These are phyloP conservation scores for Poa pratensis DNA, from an alignment of 176 grass and related monocot species.

Conservation along the genomic window DNA sequence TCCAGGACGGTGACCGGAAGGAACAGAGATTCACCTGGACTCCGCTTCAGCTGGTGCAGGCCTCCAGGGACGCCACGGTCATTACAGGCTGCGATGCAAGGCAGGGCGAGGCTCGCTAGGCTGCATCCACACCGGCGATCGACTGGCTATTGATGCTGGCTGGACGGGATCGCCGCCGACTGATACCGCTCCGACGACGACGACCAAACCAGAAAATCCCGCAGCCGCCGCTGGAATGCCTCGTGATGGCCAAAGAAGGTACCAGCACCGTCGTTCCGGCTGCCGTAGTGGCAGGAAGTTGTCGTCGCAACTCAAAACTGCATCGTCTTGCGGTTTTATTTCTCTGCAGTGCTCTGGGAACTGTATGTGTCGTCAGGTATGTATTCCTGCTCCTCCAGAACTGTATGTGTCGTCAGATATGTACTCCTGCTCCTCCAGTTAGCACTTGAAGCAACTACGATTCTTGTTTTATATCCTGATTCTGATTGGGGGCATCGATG, in stretches of 20 bases:
- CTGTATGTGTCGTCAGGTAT: not conserved
- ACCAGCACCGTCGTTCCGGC: too few relatives aligned
- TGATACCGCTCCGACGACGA: not conserved
- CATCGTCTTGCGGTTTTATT: not conserved
- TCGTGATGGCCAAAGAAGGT: too few relatives aligned
- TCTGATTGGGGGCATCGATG: not conserved
- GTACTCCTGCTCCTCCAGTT: not conserved
- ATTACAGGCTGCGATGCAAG: too few relatives aligned
- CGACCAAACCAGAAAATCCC: not conserved
- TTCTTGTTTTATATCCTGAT: too few relatives aligned
- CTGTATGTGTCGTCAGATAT: not conserved
- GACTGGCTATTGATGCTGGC: not conserved
- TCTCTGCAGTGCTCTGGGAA: not conserved
- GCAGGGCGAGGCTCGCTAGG: not conserved
- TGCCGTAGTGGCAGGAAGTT: not conserved
- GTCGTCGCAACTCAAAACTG: not conserved
- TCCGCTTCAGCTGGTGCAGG: too few relatives aligned
- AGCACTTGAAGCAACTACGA: not conserved
- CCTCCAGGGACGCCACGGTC: too few relatives aligned
- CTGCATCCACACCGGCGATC: not conserved
- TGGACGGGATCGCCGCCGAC: not conserved
- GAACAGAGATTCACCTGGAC: too few relatives aligned
- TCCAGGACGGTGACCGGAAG: too few relatives aligned
- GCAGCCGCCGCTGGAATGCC: too few relatives aligned
- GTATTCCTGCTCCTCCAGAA: not conserved